Conservation (phyloP, 169 alveolate species). For the Toxoplasma gondii region DNA sequence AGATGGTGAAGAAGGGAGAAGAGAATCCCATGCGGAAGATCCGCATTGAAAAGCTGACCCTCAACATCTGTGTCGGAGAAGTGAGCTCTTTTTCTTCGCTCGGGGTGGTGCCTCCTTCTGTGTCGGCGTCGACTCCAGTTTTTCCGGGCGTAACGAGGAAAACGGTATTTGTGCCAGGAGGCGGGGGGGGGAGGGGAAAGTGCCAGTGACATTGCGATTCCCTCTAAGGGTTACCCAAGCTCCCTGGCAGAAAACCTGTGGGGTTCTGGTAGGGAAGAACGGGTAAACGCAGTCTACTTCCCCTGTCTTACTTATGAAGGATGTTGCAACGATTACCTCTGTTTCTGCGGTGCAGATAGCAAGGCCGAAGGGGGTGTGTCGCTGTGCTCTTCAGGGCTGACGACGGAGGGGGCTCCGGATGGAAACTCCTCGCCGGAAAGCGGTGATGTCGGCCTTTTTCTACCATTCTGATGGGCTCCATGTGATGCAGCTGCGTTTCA, state of each 20-base stretch:
- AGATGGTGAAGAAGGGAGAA: constrained; percentile 63
- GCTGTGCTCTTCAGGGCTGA: too few species aligned
- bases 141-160: background rate
- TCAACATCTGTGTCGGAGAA: constrained; percentile 99
- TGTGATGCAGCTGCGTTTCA: too few species aligned
- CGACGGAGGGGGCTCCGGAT: too few species aligned
- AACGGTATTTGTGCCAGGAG: background rate
- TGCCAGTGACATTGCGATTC: background rate
- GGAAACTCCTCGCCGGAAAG: too few species aligned
- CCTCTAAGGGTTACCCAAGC: background rate
- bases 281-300: background rate
- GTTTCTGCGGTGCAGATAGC: too few species aligned
- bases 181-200: background rate
- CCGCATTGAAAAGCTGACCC: constrained; percentile 97
- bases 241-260: background rate
- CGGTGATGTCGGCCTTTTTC: too few species aligned
- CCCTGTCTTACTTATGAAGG: too few species aligned
- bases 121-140: constrained; percentile 14
- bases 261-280: background rate
- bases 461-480: too few species aligned
- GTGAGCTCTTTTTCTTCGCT: constrained; percentile 70
- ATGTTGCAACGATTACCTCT: too few species aligned
- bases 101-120: background rate
- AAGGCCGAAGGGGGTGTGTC: too few species aligned
- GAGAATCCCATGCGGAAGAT: constrained; percentile 98